Evolutionary conservation across 1,139 yeast species (phyloP).

Genomic region (Hemisphaericaspora xylanilytica): DNA sequence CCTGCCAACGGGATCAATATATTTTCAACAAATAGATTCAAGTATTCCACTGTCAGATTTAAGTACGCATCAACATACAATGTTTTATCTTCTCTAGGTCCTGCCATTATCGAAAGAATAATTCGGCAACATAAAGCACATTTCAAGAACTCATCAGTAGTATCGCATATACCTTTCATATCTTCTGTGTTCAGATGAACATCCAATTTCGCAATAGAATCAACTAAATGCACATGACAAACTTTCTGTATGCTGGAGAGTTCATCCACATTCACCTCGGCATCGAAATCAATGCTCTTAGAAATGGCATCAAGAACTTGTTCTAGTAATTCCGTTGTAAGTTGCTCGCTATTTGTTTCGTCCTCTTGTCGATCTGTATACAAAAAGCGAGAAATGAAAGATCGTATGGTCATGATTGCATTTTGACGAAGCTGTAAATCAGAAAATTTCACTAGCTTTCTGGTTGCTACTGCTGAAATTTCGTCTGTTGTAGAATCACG

Average conservation of each 20-base stretch:
- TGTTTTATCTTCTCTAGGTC: conserved; percentile 39
- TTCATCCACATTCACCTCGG: not conserved
- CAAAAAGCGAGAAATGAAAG: not conserved
- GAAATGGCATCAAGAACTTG: conserved; percentile 1
- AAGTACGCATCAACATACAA: conserved; percentile 47
- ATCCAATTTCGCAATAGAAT: not conserved
- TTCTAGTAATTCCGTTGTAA: conserved; percentile 3
- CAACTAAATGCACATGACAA: conserved; percentile 1
- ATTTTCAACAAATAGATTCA: conserved; percentile 29
- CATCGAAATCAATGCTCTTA: not conserved
- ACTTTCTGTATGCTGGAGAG: conserved; percentile 1
- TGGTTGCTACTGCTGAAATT: too few relatives aligned
- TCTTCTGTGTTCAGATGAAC: not conserved
- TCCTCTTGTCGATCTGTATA: not conserved
- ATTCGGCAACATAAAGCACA: conserved; percentile 39
- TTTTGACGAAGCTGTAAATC: not conserved
- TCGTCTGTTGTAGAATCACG: not conserved
- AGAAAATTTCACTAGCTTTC: conserved; percentile 4
- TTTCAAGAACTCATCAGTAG: conserved; percentile 13
- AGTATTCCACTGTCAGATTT: conserved; percentile 36
- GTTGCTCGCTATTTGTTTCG: not conserved
- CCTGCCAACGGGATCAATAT: conserved; percentile 21
- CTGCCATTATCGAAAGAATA: conserved; percentile 39
- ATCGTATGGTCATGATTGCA: not conserved
- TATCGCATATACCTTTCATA: not conserved